Evolutionary conservation across 2,329 filamentous ascomycete species (phyloP).

Genomic region (Claviceps fusiformis): DNA sequence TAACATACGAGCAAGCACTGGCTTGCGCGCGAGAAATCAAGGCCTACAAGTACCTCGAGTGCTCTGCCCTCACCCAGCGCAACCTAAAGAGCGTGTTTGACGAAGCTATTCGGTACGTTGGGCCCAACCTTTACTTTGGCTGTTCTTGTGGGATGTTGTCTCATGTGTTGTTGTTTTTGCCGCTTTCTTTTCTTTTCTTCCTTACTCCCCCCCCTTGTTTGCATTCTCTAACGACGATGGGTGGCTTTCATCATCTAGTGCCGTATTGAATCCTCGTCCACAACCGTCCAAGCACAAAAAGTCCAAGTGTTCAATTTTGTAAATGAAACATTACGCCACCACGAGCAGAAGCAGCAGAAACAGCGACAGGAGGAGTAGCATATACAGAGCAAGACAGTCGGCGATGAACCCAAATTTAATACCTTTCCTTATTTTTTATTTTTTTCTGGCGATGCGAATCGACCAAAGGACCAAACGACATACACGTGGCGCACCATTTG

Average conservation of each 20-base stretch:
- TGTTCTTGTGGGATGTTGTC: not conserved
- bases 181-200: no score
- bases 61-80: slow-evolving; percentile 88
- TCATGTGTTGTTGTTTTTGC: not conserved
- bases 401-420: slow-evolving; percentile 3
- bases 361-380: not conserved
- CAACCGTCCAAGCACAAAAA: slow-evolving; percentile 45
- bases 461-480: slow-evolving; percentile 1
- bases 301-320: slow-evolving; percentile 58
- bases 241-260: slow-evolving; percentile 28
- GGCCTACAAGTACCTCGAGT: slow-evolving; percentile 95
- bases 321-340: slow-evolving; percentile 15
- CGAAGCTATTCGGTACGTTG: slow-evolving; percentile 81
- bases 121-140: not conserved
- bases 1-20: slow-evolving; percentile 69
- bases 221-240: not conserved
- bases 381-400: not conserved
- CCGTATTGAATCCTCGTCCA: slow-evolving; percentile 57
- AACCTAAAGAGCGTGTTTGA: slow-evolving; percentile 98
- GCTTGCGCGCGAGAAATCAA: slow-evolving; percentile 85
- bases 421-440: slow-evolving; percentile 1
- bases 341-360: not conserved
- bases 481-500: not conserved
- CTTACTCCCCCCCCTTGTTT: no score
- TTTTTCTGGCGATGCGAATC: not conserved